Conservation (phyloP, 257 asterid genomes). For the Solanum infundibuliforme region DNA sequence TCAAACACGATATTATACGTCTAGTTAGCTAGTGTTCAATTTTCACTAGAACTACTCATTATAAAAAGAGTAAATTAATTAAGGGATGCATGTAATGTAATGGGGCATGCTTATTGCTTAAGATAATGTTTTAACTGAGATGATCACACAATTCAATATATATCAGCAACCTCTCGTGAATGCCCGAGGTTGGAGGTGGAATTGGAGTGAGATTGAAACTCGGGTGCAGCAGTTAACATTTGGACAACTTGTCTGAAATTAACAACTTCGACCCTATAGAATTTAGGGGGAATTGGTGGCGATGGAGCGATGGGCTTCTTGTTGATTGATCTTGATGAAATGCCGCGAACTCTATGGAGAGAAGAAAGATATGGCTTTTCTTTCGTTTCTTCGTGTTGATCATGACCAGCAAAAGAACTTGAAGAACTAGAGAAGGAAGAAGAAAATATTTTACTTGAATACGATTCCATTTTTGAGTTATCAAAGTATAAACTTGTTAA, state of each 20-base stretch:
- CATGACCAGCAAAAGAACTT: background rate
- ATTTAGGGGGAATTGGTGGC: slow-evolving; percentile 49
- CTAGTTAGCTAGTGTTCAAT: too few relatives aligned
- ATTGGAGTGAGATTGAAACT: slow-evolving; percentile 1
- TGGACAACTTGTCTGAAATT: slow-evolving; percentile 65
- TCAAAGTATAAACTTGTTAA: background rate
- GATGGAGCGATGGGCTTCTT: slow-evolving; percentile 60
- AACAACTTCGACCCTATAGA: slow-evolving; percentile 50
- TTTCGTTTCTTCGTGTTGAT: slow-evolving; percentile 2
- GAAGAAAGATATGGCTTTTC: slow-evolving; percentile 13
- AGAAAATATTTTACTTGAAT: background rate
- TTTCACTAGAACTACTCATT: too few relatives aligned
- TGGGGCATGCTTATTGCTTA: background rate
- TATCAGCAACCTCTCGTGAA: slow-evolving; percentile 6
- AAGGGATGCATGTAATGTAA: background rate
- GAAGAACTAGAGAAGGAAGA: slow-evolving; percentile 16
- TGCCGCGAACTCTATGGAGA: slow-evolving; percentile 38
- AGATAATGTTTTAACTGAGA: background rate
- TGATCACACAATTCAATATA: background rate
- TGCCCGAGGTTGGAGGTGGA: background rate
- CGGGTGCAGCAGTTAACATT: slow-evolving; percentile 44
- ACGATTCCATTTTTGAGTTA: slow-evolving; percentile 4
- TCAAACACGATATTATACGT: background rate
- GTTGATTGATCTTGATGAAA: slow-evolving; percentile 16
- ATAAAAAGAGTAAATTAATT: background rate